These are phyloP conservation scores for Mortierella sp. DNA, from an alignment of 371 early-diverging fungal genomes.

Conservation along the genomic window DNA sequence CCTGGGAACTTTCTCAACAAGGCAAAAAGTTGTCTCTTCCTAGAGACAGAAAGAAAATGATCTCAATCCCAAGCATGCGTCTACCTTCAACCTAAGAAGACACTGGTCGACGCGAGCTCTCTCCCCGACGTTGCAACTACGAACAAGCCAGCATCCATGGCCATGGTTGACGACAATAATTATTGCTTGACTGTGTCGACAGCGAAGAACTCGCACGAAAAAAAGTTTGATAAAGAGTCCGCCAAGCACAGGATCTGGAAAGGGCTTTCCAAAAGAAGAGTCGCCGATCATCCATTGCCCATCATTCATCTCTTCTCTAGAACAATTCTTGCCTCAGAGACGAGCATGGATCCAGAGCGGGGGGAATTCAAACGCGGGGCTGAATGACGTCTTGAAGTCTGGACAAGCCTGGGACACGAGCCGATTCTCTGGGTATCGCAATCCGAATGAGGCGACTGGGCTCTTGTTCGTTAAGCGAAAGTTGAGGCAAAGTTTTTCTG, in stretches of 20 bases:
- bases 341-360: conserved; percentile 28
- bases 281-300: conserved; percentile 31
- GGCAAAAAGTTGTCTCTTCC: conserved; percentile 12
- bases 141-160: conserved; percentile 6
- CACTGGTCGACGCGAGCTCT: not conserved
- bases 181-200: conserved; percentile 12
- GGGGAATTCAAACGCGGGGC: not conserved
- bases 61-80: not conserved
- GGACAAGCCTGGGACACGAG: conserved; percentile 26
- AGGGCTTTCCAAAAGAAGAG: conserved; percentile 21
- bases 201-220: not conserved
- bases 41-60: conserved; percentile 14
- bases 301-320: conserved; percentile 19
- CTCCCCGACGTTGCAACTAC: conserved; percentile 5
- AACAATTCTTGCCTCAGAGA: conserved; percentile 33
- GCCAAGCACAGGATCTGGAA: conserved; percentile 21
- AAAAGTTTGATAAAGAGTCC: conserved; percentile 3
- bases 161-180: not conserved
- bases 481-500: not conserved
- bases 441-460: conserved; percentile 27
- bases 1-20: conserved; percentile 30
- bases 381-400: conserved; percentile 21
- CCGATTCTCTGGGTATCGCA: conserved; percentile 5
- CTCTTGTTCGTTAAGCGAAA: conserved; percentile 41
- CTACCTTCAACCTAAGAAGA: not conserved